Base-by-base conservation (phyloP, 2,329 filamentous ascomycete species). In the Cadophora sp. region DNA sequence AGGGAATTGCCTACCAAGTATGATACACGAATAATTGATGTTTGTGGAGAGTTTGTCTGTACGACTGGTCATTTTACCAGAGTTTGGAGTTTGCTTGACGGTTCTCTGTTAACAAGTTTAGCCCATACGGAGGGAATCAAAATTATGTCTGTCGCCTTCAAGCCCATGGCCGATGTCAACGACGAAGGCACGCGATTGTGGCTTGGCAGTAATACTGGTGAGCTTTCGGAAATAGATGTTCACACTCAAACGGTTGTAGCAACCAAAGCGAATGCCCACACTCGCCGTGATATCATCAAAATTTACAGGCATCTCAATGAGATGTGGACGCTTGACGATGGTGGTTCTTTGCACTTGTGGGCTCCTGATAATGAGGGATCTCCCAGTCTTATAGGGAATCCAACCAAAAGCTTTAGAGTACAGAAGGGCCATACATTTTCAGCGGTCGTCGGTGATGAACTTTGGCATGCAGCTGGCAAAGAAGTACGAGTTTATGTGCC, bases 251-350 rank as follows among this genome's bases (percentile, higher is more conserved):
- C 85, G 43, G 83, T 97, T 55, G 83, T 92, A 16, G 83, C 85
- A 33, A 91, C 85, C 20, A 92, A 91, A 73, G 81, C 86, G 1
- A 88, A 84, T 60, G 91, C 92, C 1, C 96, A 98, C 74, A 88
- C 89, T 8, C 88, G 92, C 50, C 85, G 89, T 68, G 92, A 97
- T 72, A 86, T 99, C 60, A 87, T 92, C 70, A 93, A 89, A 73
- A 97, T 99, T 50, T 91, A 93, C 76, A 89, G 96, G 47, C 91
- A 96, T 78, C 90, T 88, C 69, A 93, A 93, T 72, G 92, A 97
- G 75, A 87, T 99, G 77, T 99, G 96, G 96, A 94, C 94, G 0
- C 79, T 99, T 58, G 96, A 98, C 76, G 94, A 97, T 70, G 89
- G 91, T 56, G 96, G 96, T 13, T 92, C 91, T 55, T 81, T 99